Base-by-base conservation (phyloP, 2,329 filamentous ascomycete species). In the Leptographium lundbergii region DNA sequence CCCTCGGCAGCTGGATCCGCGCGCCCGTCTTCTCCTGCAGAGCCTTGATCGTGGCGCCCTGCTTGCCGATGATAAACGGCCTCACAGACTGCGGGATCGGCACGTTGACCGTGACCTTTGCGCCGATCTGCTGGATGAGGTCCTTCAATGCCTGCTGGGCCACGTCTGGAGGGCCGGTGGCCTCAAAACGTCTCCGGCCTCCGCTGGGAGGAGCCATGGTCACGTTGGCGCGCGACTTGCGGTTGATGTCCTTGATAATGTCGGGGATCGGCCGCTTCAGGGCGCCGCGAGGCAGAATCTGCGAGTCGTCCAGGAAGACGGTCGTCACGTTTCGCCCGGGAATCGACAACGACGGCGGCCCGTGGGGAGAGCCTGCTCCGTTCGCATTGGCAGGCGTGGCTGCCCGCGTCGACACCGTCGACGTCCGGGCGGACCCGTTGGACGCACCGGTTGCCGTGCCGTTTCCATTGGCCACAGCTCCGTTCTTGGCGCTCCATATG, bases 11-110 rank as follows among this genome's bases (percentile, higher is more conserved):
- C 69, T 95, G 89, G 68, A 99, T 91, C 64, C 85, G 85, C 57
- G 94, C 92, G 62, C 92, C 91, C 3, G 91, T 94, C 72, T 88
- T 87, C 71, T 92, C 89, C 73, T 92, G 89, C 57, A 99, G 85
- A 54, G 87, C 82, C 74, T 95, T 92, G 70, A 99, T 95, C 62
- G 87, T 92, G 29, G 89, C 82, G 60, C 95, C 95, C 69, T 88
- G 86, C 69, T 89, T 91, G 66, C 94, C 95, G 70, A 99, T 97
- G 72, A 99, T 91, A 72, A 92, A 87, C 57, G 91, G 84, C 62
- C 91, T 85, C 25, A 90, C 84, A 47, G 90, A 92, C 55, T 86
- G 81, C 57, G 92, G 94, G 64, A 99, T 87, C 2, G 88, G 79
- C 55, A 97, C 83, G 64, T 84, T 86, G 68, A 89, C 79, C n/a